These are phyloP conservation scores for Phlyctochytrium arcticum DNA, from an alignment of 192 early-diverging fungal genomes.

Conservation along the genomic window DNA sequence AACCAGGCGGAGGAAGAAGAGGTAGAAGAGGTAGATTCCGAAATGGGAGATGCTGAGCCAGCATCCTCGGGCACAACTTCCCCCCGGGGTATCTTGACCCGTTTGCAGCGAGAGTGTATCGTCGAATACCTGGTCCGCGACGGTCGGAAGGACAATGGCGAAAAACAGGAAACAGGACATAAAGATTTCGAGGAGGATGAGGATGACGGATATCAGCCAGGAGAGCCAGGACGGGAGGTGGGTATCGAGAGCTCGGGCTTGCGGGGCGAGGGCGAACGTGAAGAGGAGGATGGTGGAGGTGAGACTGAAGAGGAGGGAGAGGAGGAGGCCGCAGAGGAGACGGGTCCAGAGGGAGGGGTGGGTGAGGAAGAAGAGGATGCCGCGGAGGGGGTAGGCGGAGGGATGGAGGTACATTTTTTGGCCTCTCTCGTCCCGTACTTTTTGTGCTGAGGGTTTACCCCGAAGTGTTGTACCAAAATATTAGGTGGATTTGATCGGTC, in stretches of 20 bases:
- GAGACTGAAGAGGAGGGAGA: constrained; percentile 46
- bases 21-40: constrained; percentile 1
- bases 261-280: constrained; percentile 50
- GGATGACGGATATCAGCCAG: constrained; percentile 57
- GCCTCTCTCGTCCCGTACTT: no score
- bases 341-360: constrained; percentile 40
- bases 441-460: no score
- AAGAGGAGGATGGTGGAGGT: constrained; percentile 46
- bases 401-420: neutral
- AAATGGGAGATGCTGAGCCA: constrained; percentile 5
- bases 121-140: constrained; percentile 58
- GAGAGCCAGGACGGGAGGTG: constrained; percentile 55
- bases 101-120: constrained; percentile 12
- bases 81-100: neutral
- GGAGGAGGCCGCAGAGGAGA: constrained; percentile 49
- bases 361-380: constrained; percentile 27
- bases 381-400: constrained; percentile 23
- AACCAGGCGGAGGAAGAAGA: constrained; percentile 38
- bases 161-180: constrained; percentile 52
- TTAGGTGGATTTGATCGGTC: no score
- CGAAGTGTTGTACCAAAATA: no score
- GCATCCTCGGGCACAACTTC: constrained; percentile 11
- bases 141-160: constrained; percentile 53
- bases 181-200: constrained; percentile 54
- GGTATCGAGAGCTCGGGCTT: constrained; percentile 54